Conservation (phyloP, 176 grass and related monocot genomes). For the Alopecurus myosuroides region DNA sequence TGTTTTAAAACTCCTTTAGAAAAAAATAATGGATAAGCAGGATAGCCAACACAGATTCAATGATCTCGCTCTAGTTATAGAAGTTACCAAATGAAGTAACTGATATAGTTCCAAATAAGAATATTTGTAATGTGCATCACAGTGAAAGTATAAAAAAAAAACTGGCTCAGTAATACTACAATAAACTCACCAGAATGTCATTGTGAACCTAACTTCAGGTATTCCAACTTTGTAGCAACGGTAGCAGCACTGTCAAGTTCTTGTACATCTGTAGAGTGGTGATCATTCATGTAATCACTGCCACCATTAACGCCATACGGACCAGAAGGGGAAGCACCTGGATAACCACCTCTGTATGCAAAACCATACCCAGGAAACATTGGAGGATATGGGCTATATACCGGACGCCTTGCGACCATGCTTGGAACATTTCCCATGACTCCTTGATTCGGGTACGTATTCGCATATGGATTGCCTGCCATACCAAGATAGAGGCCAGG, state of each 20-base stretch:
- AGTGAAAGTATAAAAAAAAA: not conserved
- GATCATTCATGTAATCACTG: slow-evolving; percentile 38
- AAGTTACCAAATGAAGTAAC: not conserved
- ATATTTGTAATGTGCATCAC: not conserved
- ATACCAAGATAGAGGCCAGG: slow-evolving; percentile 19
- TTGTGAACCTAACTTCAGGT: slow-evolving; percentile 70
- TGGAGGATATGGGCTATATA: slow-evolving; percentile 34
- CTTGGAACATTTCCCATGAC: slow-evolving; percentile 29
- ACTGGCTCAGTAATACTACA: not conserved
- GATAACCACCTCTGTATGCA: slow-evolving; percentile 45
- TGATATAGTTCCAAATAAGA: not conserved
- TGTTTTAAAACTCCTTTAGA: not conserved
- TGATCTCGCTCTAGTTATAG: not conserved
- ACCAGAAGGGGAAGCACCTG: slow-evolving; percentile 34
- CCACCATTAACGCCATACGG: slow-evolving; percentile 36
- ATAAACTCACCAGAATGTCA: slow-evolving; percentile 51
- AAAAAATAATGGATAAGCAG: not conserved
- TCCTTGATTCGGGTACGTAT: slow-evolving; percentile 34
- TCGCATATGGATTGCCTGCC: slow-evolving; percentile 35
- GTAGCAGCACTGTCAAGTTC: slow-evolving; percentile 25
- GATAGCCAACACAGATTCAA: not conserved
- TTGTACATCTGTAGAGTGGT: slow-evolving; percentile 31
- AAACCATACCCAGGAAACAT: slow-evolving; percentile 37
- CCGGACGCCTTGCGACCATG: slow-evolving; percentile 40
- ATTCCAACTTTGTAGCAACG: slow-evolving; percentile 37